A percentile compares a stretch with the other conserved stretches of the same genome.
These are phyloP conservation scores for Tribonema minus DNA, from an alignment of 108 stramenopile genomes.

Conservation along the genomic window DNA sequence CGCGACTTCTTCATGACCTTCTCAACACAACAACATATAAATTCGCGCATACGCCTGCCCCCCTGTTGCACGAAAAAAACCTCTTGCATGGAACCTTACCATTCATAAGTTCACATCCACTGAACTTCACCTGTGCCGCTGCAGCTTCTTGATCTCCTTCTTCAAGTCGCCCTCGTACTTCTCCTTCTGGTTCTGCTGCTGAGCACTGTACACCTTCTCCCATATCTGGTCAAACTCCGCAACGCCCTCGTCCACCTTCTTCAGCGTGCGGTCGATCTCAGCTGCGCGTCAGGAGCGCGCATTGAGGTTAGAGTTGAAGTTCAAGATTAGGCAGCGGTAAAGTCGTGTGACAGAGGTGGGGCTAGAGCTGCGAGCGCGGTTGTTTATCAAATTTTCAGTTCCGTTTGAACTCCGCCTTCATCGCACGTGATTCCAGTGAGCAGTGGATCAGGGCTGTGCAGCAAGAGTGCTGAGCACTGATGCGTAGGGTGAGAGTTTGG, in stretches of 20 bases:
- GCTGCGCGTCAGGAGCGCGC: constrained; percentile 16
- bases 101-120: neutral
- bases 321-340: neutral
- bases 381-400: no score
- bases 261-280: constrained; percentile 58
- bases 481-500: no score
- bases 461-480: no score
- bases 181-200: constrained; percentile 92
- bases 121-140: no score
- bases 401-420: no score
- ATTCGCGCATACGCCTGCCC: no score
- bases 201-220: constrained; percentile 91
- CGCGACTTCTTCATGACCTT: no score
- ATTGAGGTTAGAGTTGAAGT: neutral
- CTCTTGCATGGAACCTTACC: neutral
- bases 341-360: neutral
- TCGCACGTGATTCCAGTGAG: neutral
- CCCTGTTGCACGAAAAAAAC: no score
- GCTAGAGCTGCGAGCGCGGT: no score
- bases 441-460: neutral
- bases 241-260: constrained; percentile 88
- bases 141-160: constrained; percentile 99
- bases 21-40: no score
- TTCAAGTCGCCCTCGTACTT: constrained; percentile 97
- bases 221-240: constrained; percentile 95